A percentile compares a stretch with the other conserved stretches of the same genome.
Evolutionary conservation across 495 filamentous ascomycete species (phyloP).

Genomic region (Parathielavia hyrcaniae): DNA sequence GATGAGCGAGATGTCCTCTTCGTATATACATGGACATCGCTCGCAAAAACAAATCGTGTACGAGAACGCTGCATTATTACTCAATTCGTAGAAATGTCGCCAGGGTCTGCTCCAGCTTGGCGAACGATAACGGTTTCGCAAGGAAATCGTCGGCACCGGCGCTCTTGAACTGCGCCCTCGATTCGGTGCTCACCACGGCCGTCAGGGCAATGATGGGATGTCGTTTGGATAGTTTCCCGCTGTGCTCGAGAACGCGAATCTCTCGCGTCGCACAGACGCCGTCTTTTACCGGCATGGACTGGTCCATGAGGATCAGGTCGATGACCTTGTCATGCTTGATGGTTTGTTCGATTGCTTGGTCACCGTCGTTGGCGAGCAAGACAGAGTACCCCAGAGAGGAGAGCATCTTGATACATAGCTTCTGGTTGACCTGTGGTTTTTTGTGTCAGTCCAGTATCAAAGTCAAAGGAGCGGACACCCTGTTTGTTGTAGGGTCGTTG

Average conservation of each 20-base stretch:
- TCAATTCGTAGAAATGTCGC: not conserved
- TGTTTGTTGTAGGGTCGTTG: not conserved
- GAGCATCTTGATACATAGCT: not conserved
- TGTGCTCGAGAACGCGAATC: not conserved
- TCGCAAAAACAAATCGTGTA: not conserved
- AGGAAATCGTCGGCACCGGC: not conserved
- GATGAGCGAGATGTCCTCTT: no score
- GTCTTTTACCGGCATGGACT: not conserved
- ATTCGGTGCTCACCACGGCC: not conserved
- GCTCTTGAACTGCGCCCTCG: not conserved
- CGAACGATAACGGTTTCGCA: not conserved
- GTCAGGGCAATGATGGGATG: not conserved
- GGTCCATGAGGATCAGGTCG: not conserved
- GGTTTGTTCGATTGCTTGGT: not conserved
- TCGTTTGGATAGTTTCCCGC: not conserved
- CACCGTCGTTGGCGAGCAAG: not conserved
- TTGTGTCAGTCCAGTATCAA: not conserved
- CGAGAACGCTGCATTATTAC: not conserved
- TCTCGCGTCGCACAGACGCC: not conserved
- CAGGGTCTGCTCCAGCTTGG: not conserved
- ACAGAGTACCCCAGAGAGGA: not conserved
- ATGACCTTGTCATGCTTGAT: not conserved
- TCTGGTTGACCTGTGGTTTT: not conserved
- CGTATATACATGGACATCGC: no score
- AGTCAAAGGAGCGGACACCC: not conserved